phyloP scores from a whole-genome alignment of 805 yeast genomes.

The Wickerhamomyces xylosicus region DNA sequence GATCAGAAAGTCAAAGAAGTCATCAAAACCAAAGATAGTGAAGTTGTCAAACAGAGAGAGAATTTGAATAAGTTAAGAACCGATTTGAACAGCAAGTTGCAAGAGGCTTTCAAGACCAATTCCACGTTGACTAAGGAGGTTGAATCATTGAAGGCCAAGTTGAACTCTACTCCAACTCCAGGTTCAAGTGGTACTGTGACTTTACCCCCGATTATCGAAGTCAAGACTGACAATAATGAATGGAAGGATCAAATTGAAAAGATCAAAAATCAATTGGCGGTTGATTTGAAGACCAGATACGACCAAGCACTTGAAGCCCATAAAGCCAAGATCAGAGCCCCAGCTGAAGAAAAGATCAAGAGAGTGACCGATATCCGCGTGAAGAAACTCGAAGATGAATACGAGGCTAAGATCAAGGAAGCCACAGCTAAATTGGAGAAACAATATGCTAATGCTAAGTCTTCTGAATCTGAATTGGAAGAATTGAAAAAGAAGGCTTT shows the following conservation, averaged over 20 bases:
- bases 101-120: background rate
- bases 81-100: background rate
- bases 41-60: constrained; percentile 6
- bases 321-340: constrained; percentile 26
- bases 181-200: background rate
- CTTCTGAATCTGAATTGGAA: constrained; percentile 21
- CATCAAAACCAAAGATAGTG: background rate
- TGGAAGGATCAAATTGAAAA: constrained; percentile 16
- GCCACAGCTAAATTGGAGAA: constrained; percentile 19
- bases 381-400: constrained; percentile 17
- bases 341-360: constrained; percentile 25
- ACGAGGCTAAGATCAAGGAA: constrained; percentile 19
- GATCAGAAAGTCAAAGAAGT: background rate
- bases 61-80: constrained; percentile 3
- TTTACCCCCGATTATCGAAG: constrained; percentile 3
- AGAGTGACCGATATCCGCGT: constrained; percentile 17
- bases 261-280: constrained; percentile 19
- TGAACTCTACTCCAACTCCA: background rate
- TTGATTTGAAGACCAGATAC: constrained; percentile 14
- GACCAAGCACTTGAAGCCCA: constrained; percentile 15
- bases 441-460: constrained; percentile 21
- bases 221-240: constrained; percentile 6
- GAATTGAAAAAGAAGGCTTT: constrained; percentile 10
- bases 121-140: constrained; percentile 3
- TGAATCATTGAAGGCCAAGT: constrained; percentile 2